phyloP scores from a whole-genome alignment of 352 stramenopile species.

The Phytophthora macrochlamydospora region DNA sequence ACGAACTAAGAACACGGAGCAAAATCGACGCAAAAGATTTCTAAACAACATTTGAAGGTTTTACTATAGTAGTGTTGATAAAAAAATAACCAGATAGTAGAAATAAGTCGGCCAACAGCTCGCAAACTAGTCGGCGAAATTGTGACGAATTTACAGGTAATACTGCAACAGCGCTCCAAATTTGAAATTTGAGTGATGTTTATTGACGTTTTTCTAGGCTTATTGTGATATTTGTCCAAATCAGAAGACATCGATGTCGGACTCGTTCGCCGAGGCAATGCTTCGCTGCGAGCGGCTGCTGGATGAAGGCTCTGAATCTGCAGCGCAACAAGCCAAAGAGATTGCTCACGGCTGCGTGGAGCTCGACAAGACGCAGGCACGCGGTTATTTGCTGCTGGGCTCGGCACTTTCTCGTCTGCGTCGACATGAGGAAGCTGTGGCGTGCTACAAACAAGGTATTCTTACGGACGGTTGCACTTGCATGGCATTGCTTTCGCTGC shows the following conservation, averaged over 20 bases:
- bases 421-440: slow-evolving; percentile 45
- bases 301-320: slow-evolving; percentile 15
- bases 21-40: too few relatives aligned
- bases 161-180: too few relatives aligned
- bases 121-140: too few relatives aligned
- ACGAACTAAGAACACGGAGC: too few relatives aligned
- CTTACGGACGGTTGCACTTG: not conserved
- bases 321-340: slow-evolving; percentile 35
- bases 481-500: not conserved
- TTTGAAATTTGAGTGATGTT: too few relatives aligned
- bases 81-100: too few relatives aligned
- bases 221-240: not conserved
- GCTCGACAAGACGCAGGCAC: slow-evolving; percentile 19
- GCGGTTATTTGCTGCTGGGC: slow-evolving; percentile 44
- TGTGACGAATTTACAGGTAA: too few relatives aligned
- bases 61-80: too few relatives aligned
- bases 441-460: slow-evolving; percentile 57
- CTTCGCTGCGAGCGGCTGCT: slow-evolving; percentile 38
- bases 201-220: too few relatives aligned
- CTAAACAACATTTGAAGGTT: too few relatives aligned
- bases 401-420: slow-evolving; percentile 37
- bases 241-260: not conserved
- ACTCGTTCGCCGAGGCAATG: slow-evolving; percentile 12
- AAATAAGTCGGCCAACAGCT: too few relatives aligned
- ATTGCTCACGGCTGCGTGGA: slow-evolving; percentile 34